phyloP scores from a whole-genome alignment of 106 monocot genomes.

The Phalaenopsis aphrodite region DNA sequence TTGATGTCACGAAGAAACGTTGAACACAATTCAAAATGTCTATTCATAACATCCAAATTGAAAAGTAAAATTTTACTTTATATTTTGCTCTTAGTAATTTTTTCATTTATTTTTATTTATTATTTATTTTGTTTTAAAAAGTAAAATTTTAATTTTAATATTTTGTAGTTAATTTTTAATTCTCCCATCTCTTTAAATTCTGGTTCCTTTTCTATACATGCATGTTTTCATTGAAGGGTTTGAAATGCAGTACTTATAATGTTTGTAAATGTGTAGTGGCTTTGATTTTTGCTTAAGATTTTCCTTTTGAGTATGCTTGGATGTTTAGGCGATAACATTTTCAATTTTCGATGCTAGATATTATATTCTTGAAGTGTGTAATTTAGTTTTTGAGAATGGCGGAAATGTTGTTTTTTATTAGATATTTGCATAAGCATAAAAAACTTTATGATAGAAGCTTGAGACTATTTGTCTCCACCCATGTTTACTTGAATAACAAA shows the following conservation, averaged over 20 bases:
- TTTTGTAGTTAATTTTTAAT: too few species aligned
- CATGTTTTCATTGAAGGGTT: background rate
- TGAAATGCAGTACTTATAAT: background rate
- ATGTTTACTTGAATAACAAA: background rate
- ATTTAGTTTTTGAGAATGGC: background rate
- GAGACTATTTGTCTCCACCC: background rate
- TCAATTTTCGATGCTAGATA: background rate
- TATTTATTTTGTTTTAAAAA: too few species aligned
- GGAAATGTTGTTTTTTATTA: background rate
- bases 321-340: background rate
- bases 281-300: background rate
- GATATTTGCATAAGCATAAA: too few species aligned
- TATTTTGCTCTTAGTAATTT: too few species aligned
- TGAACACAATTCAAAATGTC: too few species aligned
- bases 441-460: background rate
- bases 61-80: too few species aligned
- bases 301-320: background rate
- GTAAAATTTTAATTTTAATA: too few species aligned
- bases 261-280: background rate
- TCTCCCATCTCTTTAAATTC: too few species aligned
- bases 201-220: background rate
- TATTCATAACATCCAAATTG: too few species aligned
- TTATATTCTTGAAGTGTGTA: background rate
- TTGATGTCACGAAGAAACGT: too few species aligned
- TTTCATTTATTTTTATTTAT: too few species aligned